These are phyloP conservation scores for Saturnispora silvae DNA, from an alignment of 805 yeast genomes.

Conservation along the genomic window DNA sequence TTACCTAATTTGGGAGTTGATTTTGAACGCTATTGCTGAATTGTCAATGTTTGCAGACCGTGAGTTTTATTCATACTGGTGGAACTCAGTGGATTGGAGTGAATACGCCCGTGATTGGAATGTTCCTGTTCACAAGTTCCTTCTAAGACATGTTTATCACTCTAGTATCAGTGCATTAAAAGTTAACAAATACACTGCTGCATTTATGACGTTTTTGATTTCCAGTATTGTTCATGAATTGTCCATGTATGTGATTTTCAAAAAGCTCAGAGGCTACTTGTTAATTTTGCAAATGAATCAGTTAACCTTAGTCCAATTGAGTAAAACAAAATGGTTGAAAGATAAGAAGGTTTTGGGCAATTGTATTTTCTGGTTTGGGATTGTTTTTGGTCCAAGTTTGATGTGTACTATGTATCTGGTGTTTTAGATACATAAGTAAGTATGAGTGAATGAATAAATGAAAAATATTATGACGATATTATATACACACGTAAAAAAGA, in stretches of 20 bases:
- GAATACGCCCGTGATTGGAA: conserved; percentile 94
- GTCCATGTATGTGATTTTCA: conserved; percentile 83
- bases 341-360: conserved; percentile 59
- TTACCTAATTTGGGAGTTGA: conserved; percentile 92
- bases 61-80: conserved; percentile 93
- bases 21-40: conserved; percentile 83
- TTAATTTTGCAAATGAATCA: conserved; percentile 79
- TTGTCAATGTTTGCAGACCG: conserved; percentile 80
- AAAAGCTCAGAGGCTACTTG: conserved; percentile 69
- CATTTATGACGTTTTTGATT: conserved; percentile 65
- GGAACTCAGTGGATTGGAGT: conserved; percentile 92
- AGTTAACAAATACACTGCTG: conserved; percentile 56
- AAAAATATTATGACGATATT: too few relatives aligned
- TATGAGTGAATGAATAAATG: too few relatives aligned
- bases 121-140: conserved; percentile 80
- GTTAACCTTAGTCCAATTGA: conserved; percentile 62
- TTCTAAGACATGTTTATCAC: conserved; percentile 89
- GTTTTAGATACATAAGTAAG: conserved; percentile 31
- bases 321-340: conserved; percentile 48
- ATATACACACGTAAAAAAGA: too few relatives aligned
- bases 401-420: conserved; percentile 77
- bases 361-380: conserved; percentile 83
- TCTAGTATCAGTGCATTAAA: conserved; percentile 70
- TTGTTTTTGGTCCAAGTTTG: conserved; percentile 80
- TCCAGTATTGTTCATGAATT: conserved; percentile 83